Percentiles rank a stretch among this genome's conserved stretches.
phyloP scores from a whole-genome alignment of 2,329 filamentous ascomycete species.

The Tympanopsis confertula region DNA sequence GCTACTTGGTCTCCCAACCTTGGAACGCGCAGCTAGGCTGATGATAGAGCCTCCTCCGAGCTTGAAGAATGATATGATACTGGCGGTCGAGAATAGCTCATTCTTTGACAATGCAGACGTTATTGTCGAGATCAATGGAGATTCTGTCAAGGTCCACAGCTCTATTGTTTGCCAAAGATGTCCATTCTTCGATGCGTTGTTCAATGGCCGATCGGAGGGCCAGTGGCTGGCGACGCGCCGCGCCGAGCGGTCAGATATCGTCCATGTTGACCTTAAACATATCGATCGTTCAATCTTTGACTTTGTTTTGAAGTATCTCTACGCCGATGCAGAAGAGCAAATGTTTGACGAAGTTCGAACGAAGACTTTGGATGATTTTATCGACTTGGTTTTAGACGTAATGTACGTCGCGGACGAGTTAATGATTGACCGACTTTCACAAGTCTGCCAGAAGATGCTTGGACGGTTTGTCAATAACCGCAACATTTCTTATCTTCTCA shows the following conservation, averaged over 20 bases:
- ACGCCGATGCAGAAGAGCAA: not conserved
- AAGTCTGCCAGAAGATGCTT: not conserved
- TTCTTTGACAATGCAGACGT: not conserved
- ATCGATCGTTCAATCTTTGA: not conserved
- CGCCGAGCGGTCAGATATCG: not conserved
- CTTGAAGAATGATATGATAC: not conserved
- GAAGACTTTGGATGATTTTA: not conserved
- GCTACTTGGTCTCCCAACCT: not conserved
- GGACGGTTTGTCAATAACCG: not conserved
- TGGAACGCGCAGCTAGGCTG: not conserved
- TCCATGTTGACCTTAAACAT: constrained; percentile 1
- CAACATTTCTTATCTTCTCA: not conserved
- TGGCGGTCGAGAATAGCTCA: not conserved
- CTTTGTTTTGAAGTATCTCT: not conserved
- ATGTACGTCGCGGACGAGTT: not conserved
- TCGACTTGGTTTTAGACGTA: not conserved
- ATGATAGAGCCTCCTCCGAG: not conserved
- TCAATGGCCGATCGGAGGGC: not conserved
- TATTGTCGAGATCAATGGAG: not conserved
- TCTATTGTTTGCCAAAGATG: not conserved
- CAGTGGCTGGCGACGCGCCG: not conserved
- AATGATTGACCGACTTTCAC: not conserved
- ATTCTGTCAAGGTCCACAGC: not conserved
- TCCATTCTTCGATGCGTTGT: not conserved
- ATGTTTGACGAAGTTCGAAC: not conserved